These are phyloP conservation scores for Heliocybe sulcata DNA, from an alignment of 1,284 basidiomycete genomes.

Conservation along the genomic window DNA sequence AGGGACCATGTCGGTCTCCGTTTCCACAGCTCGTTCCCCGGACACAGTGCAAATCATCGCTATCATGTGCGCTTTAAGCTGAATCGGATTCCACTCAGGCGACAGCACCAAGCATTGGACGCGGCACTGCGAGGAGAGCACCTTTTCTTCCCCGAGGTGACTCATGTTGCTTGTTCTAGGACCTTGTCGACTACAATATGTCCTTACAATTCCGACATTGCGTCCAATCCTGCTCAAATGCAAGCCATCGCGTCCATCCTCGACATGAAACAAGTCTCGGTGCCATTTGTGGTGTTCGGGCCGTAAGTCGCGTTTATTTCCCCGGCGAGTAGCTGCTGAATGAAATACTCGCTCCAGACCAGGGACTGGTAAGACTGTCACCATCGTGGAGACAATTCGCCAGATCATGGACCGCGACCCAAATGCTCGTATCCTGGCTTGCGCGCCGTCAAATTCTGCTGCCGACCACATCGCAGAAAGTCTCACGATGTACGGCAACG, in stretches of 20 bases:
- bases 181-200: constrained; percentile 11
- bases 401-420: constrained; percentile 42
- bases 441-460: constrained; percentile 58
- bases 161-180: constrained; percentile 17
- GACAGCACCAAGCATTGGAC: constrained; percentile 53
- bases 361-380: constrained; percentile 66
- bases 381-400: constrained; percentile 55
- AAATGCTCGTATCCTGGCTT: constrained; percentile 45
- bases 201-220: constrained; percentile 37
- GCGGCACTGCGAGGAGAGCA: constrained; percentile 28
- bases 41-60: constrained; percentile 13
- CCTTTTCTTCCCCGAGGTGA: constrained; percentile 31
- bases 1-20: constrained; percentile 42
- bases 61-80: constrained; percentile 49
- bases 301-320: constrained; percentile 37
- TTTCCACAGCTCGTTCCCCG: constrained; percentile 39
- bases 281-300: constrained; percentile 58
- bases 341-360: constrained; percentile 29
- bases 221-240: constrained; percentile 40
- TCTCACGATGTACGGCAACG: constrained; percentile 29
- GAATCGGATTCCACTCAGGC: constrained; percentile 41
- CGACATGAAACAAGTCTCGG: constrained; percentile 32
- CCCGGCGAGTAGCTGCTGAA: not conserved
- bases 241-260: constrained; percentile 48
- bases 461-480: constrained; percentile 54